Base-by-base conservation (phyloP, 1,284 basidiomycete genomes). In the Paramarasmius palmivorus region DNA sequence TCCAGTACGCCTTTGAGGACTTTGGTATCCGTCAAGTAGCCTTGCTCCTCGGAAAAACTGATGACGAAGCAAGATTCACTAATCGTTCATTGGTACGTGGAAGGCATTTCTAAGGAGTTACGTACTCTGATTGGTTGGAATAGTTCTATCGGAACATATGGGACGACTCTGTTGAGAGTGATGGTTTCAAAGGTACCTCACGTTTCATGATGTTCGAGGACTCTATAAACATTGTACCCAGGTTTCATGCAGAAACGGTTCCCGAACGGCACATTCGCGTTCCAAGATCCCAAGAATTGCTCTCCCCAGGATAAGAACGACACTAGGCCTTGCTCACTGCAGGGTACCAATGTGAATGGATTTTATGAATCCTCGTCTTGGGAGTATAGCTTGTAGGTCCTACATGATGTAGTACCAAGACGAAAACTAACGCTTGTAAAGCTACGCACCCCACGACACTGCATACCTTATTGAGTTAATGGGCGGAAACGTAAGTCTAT, bases 281-380 rank as follows among this genome's bases (percentile, higher is more conserved):
- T 73, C 62, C 78, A 68, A 26, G 68, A 79, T 57, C 82, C 81
- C 9, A 64, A 64, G 19, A 66, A 75, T 55, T 84, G 81, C 60
- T 83, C 80, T 10, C 78, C 79, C 0, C 74, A 78, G 25, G 83
- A 86, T 60, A 74, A 68, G 7, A 68, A 77, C 58, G 58, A 61
- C 2, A 73, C 68, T 26, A 68, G 80, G 15, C 64, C 75, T 29
- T 88, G 84, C 61, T 86, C 83, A 0, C 66, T 88, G 19, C 79
- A 84, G 59, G 67, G 67, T 2, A 73, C 75, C 60, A 87, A 86
- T 59, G 60, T 67, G 2, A 78, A 76, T 57, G 84, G 85, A 4
- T 87, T 88, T 66, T 87, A 84, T 59, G 84, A 88, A 61, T 83
- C 83, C 1, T 84, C 82, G 1, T 82, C 82, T 26, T 86, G 84